A percentile compares a stretch with the other conserved stretches of the same genome.
phyloP scores from a whole-genome alignment of 2,329 filamentous ascomycete species.

The Fusarium sp. region DNA sequence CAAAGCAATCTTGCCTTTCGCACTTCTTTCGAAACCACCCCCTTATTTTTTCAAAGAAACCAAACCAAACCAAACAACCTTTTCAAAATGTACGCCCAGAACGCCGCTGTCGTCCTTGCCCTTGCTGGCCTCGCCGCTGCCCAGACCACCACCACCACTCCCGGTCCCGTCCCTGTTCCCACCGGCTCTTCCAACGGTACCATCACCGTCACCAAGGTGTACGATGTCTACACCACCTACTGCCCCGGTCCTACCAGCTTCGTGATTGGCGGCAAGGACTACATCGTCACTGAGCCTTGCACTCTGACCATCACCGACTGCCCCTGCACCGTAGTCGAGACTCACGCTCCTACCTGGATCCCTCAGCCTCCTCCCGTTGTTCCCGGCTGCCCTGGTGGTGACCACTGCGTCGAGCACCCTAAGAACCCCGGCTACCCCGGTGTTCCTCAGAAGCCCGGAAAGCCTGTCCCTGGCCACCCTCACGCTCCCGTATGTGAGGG shows the following conservation, averaged over 20 bases:
- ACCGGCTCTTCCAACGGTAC: slow-evolving; percentile 31
- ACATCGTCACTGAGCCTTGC: slow-evolving; percentile 62
- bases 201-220: slow-evolving; percentile 48
- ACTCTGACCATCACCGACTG: slow-evolving; percentile 64
- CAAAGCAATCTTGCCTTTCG: slow-evolving; percentile 18
- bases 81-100: slow-evolving; percentile 42
- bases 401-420: background rate
- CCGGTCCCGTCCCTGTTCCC: slow-evolving; percentile 14
- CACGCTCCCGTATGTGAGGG: background rate
- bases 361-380: slow-evolving; percentile 7
- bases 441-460: background rate
- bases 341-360: slow-evolving; percentile 36
- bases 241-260: slow-evolving; percentile 60
- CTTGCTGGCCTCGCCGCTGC: slow-evolving; percentile 39
- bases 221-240: slow-evolving; percentile 50
- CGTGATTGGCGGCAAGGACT: slow-evolving; percentile 59
- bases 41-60: background rate
- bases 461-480: slow-evolving; percentile 10
- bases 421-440: background rate
- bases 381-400: background rate
- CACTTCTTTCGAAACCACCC: slow-evolving; percentile 16
- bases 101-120: slow-evolving; percentile 40
- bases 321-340: slow-evolving; percentile 57
- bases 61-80: slow-evolving; percentile 10
- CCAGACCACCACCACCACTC: slow-evolving; percentile 16